Percentiles rank a stretch among this genome's conserved stretches.
phyloP scores from a whole-genome alignment of 257 asterid species.

The Nicotiana knightiana region DNA sequence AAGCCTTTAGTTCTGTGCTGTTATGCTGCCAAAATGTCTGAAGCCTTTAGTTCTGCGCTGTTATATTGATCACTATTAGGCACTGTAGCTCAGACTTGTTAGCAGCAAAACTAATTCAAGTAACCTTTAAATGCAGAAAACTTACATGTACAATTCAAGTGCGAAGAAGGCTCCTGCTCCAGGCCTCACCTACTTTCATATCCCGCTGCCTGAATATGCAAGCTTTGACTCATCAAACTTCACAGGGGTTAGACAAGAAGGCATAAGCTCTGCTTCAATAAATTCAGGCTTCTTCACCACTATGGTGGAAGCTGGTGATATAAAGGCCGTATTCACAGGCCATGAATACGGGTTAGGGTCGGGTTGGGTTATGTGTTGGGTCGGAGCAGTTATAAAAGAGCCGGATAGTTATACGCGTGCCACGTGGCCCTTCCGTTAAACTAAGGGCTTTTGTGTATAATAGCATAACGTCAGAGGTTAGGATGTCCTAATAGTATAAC shows the following conservation, averaged over 20 bases:
- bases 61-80: too few species aligned
- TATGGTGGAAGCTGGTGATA: conserved; percentile 80
- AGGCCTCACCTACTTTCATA: conserved; percentile 85
- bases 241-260: conserved; percentile 80
- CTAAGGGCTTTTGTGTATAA: too few species aligned
- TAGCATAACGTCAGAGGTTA: too few species aligned
- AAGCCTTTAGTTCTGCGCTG: background rate
- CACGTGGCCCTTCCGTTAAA: too few species aligned
- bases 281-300: conserved; percentile 91
- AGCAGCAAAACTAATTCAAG: background rate
- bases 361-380: too few species aligned
- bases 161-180: conserved; percentile 67
- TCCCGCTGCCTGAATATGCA: conserved; percentile 83
- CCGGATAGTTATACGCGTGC: too few species aligned
- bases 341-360: too few species aligned
- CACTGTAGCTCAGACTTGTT: background rate
- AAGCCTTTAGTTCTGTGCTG: background rate
- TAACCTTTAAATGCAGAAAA: conserved; percentile 34
- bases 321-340: conserved; percentile 86
- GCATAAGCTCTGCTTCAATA: conserved; percentile 73
- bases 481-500: too few species aligned
- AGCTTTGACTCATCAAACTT: conserved; percentile 70
- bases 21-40: background rate
- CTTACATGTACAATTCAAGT: conserved; percentile 52
- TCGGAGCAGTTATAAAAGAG: too few species aligned